Base-by-base conservation (phyloP, 495 filamentous ascomycete genomes). In the Pyrenula aspistea region DNA sequence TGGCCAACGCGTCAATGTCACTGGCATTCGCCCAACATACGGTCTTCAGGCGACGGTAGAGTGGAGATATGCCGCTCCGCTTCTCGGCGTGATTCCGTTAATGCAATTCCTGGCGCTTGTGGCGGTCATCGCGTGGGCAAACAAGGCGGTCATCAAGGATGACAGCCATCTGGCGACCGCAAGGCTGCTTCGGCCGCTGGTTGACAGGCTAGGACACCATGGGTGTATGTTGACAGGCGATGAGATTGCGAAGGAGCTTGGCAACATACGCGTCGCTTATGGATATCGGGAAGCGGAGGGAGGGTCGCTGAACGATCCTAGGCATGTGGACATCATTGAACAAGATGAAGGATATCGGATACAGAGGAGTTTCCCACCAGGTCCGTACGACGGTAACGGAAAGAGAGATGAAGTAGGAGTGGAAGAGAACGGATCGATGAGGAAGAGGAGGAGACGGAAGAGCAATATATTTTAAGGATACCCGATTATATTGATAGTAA, bases 121-220 rank as follows among this genome's bases (percentile, higher is more conserved):
- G 4, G 50, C 50, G 19, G 50, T 52, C 50, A 52, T 52, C 19
- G 22, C 22, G 19, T 52, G 50, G 50, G 50, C 50, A 10, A 52
- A 52, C 50, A 52, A 52, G 22, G 50, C 50, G 8, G 22, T 52
- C 19, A 52, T 52, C 50, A 52, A 52, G 20, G 50, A 52, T 24
- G 50, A 52, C n/a, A 24, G 19, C 50, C 20, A 52, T 24, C n/a
- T 52, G 19, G n/a, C 8, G 19, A 52, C 22, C 8, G 50, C 50
- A 8, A 52, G 22, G 22, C 50, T 52, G 22, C 22, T 21, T 4
- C 50, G 50, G 22, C 22, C 50, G 50, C 22, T 52, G 50, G 50
- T 52, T 52, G 50, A 52, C 8, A 4, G 22, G 19, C 50, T 52
- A 21, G 50, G 50, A 8, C 8, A 20, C n/a, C 50, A 52, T 19